Conservation (phyloP, 106 monocot genomes). For the Phalaenopsis aphrodite region DNA sequence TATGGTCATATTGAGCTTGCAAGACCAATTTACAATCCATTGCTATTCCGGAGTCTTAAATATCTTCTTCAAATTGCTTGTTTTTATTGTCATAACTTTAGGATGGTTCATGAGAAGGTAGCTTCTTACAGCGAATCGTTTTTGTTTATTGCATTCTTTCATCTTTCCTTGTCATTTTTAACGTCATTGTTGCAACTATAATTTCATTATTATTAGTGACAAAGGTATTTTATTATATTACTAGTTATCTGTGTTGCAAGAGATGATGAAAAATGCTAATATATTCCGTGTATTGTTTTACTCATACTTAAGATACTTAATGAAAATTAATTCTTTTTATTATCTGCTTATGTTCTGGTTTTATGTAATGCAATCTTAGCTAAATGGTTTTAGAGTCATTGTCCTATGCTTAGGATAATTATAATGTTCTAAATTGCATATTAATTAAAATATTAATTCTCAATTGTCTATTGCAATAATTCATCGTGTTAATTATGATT, state of each 20-base stretch:
- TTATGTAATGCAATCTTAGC: not conserved
- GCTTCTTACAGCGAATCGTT: not conserved
- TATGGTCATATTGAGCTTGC: conserved; percentile 89
- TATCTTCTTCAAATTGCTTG: conserved; percentile 63
- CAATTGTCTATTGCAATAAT: not conserved
- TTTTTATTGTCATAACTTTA: conserved; percentile 73
- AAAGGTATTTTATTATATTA: not conserved
- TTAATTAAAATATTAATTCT: not conserved
- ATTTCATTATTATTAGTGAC: not conserved
- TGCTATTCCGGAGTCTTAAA: conserved; percentile 57
- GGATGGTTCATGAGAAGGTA: conserved; percentile 41
- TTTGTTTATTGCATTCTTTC: not conserved
- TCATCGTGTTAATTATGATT: not conserved
- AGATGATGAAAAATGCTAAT: not conserved
- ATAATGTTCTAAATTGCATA: not conserved
- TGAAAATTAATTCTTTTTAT: not conserved
- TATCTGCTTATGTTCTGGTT: not conserved
- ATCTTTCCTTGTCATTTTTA: not conserved
- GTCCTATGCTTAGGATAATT: not conserved
- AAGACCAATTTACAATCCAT: conserved; percentile 59
- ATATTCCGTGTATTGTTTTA: not conserved
- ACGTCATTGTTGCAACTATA: not conserved
- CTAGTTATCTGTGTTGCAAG: not conserved
- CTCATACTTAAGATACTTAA: not conserved
- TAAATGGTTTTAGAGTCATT: not conserved